Conservation (phyloP, 2,329 filamentous ascomycete species). For the Phyllosticta citriasiana region DNA sequence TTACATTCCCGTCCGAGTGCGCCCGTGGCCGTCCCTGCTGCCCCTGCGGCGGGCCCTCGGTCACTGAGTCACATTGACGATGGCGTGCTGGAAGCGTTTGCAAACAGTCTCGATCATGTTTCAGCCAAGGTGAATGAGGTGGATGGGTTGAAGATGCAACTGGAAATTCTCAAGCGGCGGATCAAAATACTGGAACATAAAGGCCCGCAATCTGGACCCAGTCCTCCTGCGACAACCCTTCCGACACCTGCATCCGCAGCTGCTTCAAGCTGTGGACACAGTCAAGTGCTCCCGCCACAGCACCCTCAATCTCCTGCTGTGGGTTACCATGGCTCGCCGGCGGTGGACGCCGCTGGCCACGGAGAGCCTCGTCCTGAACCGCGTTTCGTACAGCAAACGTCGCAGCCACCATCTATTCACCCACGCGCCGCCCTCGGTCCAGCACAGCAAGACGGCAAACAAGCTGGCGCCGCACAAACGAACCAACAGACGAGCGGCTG, state of each 20-base stretch:
- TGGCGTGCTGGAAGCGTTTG: conserved; percentile 35
- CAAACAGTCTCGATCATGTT: conserved; percentile 30
- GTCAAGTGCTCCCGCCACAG: not conserved
- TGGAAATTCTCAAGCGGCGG: conserved; percentile 40
- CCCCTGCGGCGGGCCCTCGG: conserved; percentile 4
- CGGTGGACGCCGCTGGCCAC: not conserved
- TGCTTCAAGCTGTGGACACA: not conserved
- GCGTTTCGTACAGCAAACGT: not conserved
- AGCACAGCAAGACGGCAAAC: not conserved
- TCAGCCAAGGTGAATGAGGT: conserved; percentile 36
- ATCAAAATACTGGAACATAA: conserved; percentile 28
- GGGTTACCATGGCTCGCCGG: not conserved
- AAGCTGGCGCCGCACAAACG: not conserved
- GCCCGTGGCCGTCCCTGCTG: conserved; percentile 4
- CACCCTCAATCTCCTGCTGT: not conserved
- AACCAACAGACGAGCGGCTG: conserved; percentile 25
- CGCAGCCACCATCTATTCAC: not conserved
- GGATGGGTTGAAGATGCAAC: conserved; percentile 36
- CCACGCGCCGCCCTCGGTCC: not conserved
- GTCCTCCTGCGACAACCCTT: not conserved
- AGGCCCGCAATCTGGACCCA: too few species aligned
- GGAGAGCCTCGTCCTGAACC: conserved; percentile 2
- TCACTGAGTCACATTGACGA: conserved; percentile 18
- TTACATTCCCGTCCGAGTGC: conserved; percentile 15
- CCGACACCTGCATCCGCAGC: not conserved